Conservation (phyloP, 768 basidiomycete species). For the Symmetrospora coprosmae region DNA sequence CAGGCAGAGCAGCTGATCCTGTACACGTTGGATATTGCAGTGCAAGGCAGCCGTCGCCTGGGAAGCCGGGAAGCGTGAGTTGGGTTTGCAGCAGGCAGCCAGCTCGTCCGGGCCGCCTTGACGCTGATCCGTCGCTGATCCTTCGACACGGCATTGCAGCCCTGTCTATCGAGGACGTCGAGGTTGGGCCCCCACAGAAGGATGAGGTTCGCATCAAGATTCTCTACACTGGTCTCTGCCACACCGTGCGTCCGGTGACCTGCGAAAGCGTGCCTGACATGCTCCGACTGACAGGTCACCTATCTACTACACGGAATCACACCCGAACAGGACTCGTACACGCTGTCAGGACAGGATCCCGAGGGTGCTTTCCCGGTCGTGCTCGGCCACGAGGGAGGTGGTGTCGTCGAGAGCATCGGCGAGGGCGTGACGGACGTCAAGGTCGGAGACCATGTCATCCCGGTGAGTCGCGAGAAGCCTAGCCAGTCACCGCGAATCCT, state of each 20-base stretch:
- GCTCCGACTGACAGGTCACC: not conserved
- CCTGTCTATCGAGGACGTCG: constrained; percentile 75
- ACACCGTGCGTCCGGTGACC: constrained; percentile 45
- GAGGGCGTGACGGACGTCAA: constrained; percentile 75
- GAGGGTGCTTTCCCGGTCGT: constrained; percentile 38
- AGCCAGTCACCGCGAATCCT: not conserved
- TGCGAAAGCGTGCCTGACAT: no score
- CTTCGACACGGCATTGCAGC: constrained; percentile 26
- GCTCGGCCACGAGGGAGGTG: constrained; percentile 49
- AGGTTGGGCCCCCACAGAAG: constrained; percentile 77
- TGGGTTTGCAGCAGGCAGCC: not conserved
- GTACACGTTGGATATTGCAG: not conserved
- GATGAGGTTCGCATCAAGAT: constrained; percentile 90
- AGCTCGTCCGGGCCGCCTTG: not conserved
- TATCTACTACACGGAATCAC: not conserved
- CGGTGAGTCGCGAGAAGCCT: constrained; percentile 47
- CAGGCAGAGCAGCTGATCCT: not conserved
- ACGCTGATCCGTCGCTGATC: not conserved
- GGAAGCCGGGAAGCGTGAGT: constrained; percentile 60
- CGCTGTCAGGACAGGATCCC: constrained; percentile 49
- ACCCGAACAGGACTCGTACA: not conserved
- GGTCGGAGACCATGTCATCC: constrained; percentile 88
- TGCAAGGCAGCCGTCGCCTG: constrained; percentile 53
- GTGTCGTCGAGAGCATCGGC: constrained; percentile 88
- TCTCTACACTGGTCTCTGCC: constrained; percentile 88